Evolutionary conservation across 176 grass and related monocot species (phyloP).

Genomic region (Oryza australiensis): DNA sequence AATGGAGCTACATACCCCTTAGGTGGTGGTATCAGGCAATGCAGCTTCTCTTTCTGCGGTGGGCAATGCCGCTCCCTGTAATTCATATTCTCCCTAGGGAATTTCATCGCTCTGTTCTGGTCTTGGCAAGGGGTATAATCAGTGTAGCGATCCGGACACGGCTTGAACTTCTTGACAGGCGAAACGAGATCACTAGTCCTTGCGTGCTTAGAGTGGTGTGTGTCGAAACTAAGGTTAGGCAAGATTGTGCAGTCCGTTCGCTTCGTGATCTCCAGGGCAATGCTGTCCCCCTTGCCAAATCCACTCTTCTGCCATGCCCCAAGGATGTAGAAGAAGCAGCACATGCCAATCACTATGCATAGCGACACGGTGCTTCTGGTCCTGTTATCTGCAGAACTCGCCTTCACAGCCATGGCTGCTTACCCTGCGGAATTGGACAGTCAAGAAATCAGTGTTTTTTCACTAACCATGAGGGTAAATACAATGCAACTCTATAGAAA

Average conservation of each 20-base stretch:
- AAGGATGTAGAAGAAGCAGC: constrained; percentile 92
- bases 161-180: constrained; percentile 63
- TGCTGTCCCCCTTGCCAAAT: constrained; percentile 91
- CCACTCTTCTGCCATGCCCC: constrained; percentile 95
- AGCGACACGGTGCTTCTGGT: constrained; percentile 70
- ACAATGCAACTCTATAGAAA: not conserved
- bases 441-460: not conserved
- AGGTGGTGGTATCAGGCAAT: constrained; percentile 76
- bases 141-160: constrained; percentile 52
- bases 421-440: constrained; percentile 22
- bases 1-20: constrained; percentile 87
- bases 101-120: constrained; percentile 85
- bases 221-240: constrained; percentile 73
- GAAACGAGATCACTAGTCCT: constrained; percentile 30
- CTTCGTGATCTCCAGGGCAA: constrained; percentile 85
- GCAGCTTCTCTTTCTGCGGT: constrained; percentile 69
- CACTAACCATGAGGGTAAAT: not conserved
- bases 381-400: constrained; percentile 57
- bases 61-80: constrained; percentile 95
- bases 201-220: constrained; percentile 51
- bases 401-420: constrained; percentile 69
- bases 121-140: constrained; percentile 93
- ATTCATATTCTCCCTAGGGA: constrained; percentile 88
- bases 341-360: constrained; percentile 81
- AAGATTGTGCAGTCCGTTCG: constrained; percentile 80